phyloP scores from a whole-genome alignment of 257 asterid species.

The Solanum corneliomulleri region DNA sequence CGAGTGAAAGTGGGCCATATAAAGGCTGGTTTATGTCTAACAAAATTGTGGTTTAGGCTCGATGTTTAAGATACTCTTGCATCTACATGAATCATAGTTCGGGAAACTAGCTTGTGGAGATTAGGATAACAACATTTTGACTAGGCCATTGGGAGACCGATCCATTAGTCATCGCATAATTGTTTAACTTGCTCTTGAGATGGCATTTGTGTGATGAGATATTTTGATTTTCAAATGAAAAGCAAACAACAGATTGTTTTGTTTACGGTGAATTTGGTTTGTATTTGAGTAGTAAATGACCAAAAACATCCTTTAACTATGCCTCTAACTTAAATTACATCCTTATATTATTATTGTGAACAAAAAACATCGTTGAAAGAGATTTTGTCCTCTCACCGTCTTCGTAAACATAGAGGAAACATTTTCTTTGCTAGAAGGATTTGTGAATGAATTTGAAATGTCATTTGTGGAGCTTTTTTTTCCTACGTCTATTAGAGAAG shows the following conservation, averaged over 20 bases:
- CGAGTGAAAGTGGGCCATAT: background rate
- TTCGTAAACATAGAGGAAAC: too few relatives aligned
- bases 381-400: too few relatives aligned
- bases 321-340: too few relatives aligned
- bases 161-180: background rate
- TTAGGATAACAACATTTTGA: background rate
- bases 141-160: background rate
- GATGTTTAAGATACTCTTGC: background rate
- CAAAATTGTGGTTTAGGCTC: background rate
- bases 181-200: background rate
- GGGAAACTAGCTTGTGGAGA: background rate
- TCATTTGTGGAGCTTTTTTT: too few relatives aligned
- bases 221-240: background rate
- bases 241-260: background rate
- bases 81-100: background rate
- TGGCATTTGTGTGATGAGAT: background rate
- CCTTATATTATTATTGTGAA: too few relatives aligned
- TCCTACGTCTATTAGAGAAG: too few relatives aligned
- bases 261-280: background rate
- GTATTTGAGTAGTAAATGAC: too few relatives aligned
- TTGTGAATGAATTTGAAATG: too few relatives aligned
- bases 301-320: too few relatives aligned
- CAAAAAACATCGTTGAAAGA: too few relatives aligned
- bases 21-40: background rate
- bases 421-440: too few relatives aligned